Base-by-base conservation (phyloP, 805 yeast species). In the Monosporozyma solicola region DNA sequence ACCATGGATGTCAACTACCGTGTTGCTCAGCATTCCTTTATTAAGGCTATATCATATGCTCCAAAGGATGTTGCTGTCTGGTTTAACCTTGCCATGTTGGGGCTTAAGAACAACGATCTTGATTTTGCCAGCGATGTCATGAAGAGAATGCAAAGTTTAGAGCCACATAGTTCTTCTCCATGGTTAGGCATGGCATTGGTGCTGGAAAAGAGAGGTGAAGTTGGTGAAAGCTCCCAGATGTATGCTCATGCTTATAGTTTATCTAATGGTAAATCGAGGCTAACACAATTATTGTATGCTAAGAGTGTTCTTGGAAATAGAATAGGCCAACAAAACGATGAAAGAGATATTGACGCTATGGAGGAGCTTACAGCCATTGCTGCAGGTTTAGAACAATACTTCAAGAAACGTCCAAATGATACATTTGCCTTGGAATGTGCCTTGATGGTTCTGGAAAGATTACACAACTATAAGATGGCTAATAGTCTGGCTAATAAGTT, bases 21-120 rank as follows among this genome's bases (percentile, higher is more conserved):
- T 48, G 85, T 88, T 6, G 75, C 97, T 0, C 99, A 94, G 68
- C 99, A 94, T 70, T 89, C 97, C 66, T 88, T 87, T 61, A 86
- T 94, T 60, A 85, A 87, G 57, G 91, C 97, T 0, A 70, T 83
- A 2, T 75, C 87, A 0, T 68, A 90, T 41, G 84, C 87, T 48
- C 79, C 86, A 6, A 79, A 80, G 51, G 87, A 86, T 53, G 79
- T 84, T 3, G 71, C 71, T 16, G 77, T 83, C 5, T 94, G 97
- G 97, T 77, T 83, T 15, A 87, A 88, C 59, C 71, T 94, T 54
- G 97, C 95, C 0, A 78, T 86, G 6, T 72, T 94, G 37, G 91
- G 87, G 59, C 69, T 92, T 54, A 74, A 79, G 32, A 74, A 77
- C 53, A 82, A 82, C 2, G 98, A 92, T 64, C 59, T 74, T 7